A percentile compares a stretch with the other conserved stretches of the same genome.
phyloP scores from a whole-genome alignment of 2,329 filamentous ascomycete species.

The Sporothrix inflata region DNA sequence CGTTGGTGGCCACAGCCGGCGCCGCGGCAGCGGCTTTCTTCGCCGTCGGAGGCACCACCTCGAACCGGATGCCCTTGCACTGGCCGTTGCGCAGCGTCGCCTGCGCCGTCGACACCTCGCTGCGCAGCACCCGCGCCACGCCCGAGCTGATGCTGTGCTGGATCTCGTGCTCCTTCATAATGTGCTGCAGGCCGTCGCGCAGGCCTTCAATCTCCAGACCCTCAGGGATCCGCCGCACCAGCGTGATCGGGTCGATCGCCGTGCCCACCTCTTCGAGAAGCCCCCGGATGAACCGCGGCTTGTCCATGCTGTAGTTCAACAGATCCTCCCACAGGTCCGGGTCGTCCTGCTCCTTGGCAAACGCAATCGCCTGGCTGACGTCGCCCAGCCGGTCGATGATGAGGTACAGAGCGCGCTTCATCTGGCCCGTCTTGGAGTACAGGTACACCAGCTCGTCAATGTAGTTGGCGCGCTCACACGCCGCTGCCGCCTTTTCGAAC shows the following conservation, averaged over 20 bases:
- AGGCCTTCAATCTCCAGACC: constrained; percentile 91
- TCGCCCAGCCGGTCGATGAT: constrained; percentile 94
- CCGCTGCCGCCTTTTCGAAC: constrained; percentile 77
- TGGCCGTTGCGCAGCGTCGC: constrained; percentile 77
- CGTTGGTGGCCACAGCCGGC: constrained; percentile 9
- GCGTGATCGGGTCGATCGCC: constrained; percentile 85
- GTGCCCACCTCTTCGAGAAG: constrained; percentile 93
- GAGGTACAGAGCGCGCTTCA: constrained; percentile 85
- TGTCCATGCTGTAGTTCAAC: constrained; percentile 95
- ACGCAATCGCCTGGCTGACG: constrained; percentile 88
- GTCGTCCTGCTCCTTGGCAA: constrained; percentile 91
- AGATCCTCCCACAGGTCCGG: constrained; percentile 94
- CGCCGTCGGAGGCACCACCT: constrained; percentile 57
- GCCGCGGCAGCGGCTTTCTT: background rate
- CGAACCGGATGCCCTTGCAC: constrained; percentile 85
- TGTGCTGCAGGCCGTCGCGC: constrained; percentile 81
- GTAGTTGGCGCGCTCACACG: constrained; percentile 81
- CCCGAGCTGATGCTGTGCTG: constrained; percentile 91
- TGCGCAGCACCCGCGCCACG: constrained; percentile 81
- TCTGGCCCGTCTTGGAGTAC: constrained; percentile 92
- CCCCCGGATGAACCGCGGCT: constrained; percentile 89
- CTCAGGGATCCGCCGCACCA: constrained; percentile 88
- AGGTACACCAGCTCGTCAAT: constrained; percentile 94
- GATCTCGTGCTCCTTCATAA: constrained; percentile 95
- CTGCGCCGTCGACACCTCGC: constrained; percentile 86